phyloP scores from a whole-genome alignment of 352 stramenopile species.

The Globisporangium megalacanthum region DNA sequence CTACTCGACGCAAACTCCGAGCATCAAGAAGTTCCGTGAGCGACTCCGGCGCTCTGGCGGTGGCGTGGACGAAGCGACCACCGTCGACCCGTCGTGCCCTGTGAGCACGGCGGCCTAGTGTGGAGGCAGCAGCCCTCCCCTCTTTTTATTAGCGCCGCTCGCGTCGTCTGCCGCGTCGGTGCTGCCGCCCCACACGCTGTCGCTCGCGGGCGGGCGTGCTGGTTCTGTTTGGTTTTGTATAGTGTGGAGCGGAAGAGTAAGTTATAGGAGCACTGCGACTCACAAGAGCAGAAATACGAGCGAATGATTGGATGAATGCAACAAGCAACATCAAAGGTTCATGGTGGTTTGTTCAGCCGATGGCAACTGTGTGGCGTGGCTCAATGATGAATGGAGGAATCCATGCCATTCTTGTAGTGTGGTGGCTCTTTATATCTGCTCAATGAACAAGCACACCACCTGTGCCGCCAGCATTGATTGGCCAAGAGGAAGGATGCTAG shows the following conservation, averaged over 20 bases:
- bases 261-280: conserved; percentile 4
- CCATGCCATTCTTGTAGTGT: no score
- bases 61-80: conserved; percentile 14
- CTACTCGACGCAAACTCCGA: conserved; percentile 50
- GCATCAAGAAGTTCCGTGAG: conserved; percentile 65
- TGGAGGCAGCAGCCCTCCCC: neutral
- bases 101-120: conserved; percentile 22
- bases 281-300: no score
- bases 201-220: neutral
- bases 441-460: no score
- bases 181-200: neutral
- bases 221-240: conserved; percentile 1
- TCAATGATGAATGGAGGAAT: no score
- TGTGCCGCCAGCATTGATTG: no score
- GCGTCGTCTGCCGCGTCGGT: neutral
- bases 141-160: conserved; percentile 8
- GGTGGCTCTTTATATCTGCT: no score
- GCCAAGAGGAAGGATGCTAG: no score
- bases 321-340: neutral
- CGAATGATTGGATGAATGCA: neutral
- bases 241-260: conserved; percentile 7
- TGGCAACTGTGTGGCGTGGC: no score
- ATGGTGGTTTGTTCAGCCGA: neutral
- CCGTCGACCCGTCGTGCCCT: conserved; percentile 18
- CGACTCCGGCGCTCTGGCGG: conserved; percentile 37